phyloP scores from a whole-genome alignment of 1,284 basidiomycete genomes.

The Rhodotorula sp. region DNA sequence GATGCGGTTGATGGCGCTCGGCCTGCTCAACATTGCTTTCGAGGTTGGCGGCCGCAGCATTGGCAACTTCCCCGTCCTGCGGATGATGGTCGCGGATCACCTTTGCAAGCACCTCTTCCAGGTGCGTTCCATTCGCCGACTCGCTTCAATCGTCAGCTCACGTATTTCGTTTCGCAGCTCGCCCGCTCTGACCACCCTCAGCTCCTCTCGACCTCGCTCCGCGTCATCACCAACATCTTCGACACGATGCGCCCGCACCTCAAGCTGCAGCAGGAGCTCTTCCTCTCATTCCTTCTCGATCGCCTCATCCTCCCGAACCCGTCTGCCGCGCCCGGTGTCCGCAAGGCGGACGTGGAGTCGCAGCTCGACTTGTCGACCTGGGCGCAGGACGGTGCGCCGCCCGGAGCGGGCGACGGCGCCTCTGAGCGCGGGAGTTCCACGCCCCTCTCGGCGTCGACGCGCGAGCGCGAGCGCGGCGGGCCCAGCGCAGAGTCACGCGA shows the following conservation, averaged over 20 bases:
- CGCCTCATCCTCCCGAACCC: constrained; percentile 60
- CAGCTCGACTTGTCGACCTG: constrained; percentile 46
- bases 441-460: constrained; percentile 21
- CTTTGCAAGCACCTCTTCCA: constrained; percentile 94
- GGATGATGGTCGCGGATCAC: constrained; percentile 74
- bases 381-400: constrained; percentile 24
- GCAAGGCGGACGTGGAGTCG: constrained; percentile 49
- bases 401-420: background rate
- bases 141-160: constrained; percentile 4
- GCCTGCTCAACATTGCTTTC: constrained; percentile 84
- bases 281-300: constrained; percentile 90
- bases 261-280: constrained; percentile 96
- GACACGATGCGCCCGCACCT: constrained; percentile 82
- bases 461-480: constrained; percentile 43
- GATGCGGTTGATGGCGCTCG: constrained; percentile 84
- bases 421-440: constrained; percentile 3
- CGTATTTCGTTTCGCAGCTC: constrained; percentile 59
- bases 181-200: constrained; percentile 82
- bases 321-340: constrained; percentile 1
- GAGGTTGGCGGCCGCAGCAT: constrained; percentile 80
- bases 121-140: constrained; percentile 32
- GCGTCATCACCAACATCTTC: constrained; percentile 84
- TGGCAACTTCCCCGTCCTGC: constrained; percentile 65
- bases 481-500: constrained; percentile 69
- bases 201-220: constrained; percentile 76